These are phyloP conservation scores for Fusarium sororula DNA, from an alignment of 2,329 filamentous ascomycete genomes.

Conservation along the genomic window DNA sequence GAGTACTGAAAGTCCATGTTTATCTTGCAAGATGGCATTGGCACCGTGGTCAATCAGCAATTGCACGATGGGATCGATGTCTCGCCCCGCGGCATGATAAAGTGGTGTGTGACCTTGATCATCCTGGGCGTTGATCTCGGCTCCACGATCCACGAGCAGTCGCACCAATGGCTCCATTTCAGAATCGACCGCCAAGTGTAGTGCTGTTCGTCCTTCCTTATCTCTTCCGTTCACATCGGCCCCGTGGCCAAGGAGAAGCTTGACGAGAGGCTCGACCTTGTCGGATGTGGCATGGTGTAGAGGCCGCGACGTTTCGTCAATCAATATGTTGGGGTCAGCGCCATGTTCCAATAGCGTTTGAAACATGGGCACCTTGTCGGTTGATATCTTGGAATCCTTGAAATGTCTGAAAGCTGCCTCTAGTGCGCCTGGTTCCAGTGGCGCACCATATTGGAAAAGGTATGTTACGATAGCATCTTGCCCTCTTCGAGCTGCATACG, in stretches of 20 bases:
- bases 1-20: neutral
- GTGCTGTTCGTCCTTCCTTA: neutral
- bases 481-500: neutral
- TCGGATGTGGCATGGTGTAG: neutral
- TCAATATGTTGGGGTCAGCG: neutral
- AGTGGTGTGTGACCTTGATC: neutral
- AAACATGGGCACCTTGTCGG: neutral
- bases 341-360: neutral
- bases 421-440: neutral
- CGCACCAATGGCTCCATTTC: neutral
- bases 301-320: neutral
- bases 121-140: neutral
- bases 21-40: neutral
- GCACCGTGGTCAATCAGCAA: neutral
- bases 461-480: neutral
- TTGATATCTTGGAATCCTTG: neutral
- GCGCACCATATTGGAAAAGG: neutral
- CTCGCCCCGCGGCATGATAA: neutral
- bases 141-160: neutral
- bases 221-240: neutral
- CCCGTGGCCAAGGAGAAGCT: neutral
- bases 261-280: neutral
- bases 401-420: neutral
- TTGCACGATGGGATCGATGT: neutral
- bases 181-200: neutral